Evolutionary conservation across 2,329 filamentous ascomycete genomes (phyloP).

Genomic region (Emericellopsis cladophorae): DNA sequence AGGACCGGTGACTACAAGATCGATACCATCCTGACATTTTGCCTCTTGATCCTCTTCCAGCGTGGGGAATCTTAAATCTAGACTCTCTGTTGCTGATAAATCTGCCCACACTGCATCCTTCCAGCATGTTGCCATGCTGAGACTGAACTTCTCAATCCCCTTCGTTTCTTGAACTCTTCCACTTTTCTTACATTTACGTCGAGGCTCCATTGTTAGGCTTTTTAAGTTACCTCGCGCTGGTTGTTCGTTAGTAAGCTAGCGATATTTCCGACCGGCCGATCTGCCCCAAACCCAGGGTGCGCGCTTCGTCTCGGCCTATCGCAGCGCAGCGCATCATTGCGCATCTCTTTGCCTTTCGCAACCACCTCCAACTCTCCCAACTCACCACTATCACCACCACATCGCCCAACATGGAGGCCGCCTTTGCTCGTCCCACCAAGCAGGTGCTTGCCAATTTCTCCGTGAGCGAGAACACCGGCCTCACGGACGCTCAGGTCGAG

Average conservation of each 20-base stretch:
- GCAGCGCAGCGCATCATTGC: not conserved
- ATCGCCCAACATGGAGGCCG: slow-evolving; percentile 42
- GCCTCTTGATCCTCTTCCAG: not conserved
- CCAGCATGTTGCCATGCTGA: not conserved
- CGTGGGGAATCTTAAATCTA: not conserved
- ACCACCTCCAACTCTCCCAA: not conserved
- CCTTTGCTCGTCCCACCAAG: slow-evolving; percentile 43
- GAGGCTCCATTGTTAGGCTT: not conserved
- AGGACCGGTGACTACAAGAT: too few species aligned
- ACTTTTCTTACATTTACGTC: not conserved
- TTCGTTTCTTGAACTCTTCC: not conserved
- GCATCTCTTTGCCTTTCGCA: not conserved
- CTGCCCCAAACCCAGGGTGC: not conserved
- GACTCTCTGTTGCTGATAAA: not conserved
- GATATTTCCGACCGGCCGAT: not conserved
- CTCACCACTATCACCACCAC: not conserved
- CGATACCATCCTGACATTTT: too few species aligned
- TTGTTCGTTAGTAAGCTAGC: too few species aligned
- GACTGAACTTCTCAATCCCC: not conserved
- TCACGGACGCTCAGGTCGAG: slow-evolving; percentile 46
- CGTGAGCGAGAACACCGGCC: slow-evolving; percentile 40
- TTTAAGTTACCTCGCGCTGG: too few species aligned
- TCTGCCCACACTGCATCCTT: not conserved
- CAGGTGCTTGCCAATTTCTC: slow-evolving; percentile 47
- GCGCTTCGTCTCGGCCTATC: not conserved